Evolutionary conservation across 805 yeast species (phyloP).

Genomic region (Cyberlindnera veronae): DNA sequence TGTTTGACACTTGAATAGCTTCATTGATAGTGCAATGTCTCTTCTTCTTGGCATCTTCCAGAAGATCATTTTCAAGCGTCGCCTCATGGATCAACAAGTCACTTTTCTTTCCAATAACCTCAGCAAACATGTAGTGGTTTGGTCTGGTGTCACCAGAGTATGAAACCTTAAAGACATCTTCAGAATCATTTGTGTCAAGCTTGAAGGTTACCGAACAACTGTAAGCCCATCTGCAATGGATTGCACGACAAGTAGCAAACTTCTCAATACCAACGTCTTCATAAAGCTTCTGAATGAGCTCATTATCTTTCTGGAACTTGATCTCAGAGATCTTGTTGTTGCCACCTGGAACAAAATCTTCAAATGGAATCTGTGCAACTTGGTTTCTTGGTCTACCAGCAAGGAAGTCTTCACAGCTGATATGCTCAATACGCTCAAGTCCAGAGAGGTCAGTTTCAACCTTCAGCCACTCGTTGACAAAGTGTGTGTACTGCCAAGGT

Average conservation of each 20-base stretch:
- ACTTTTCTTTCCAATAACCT: constrained; percentile 56
- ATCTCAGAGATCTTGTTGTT: background rate
- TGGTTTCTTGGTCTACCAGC: constrained; percentile 34
- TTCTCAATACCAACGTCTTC: constrained; percentile 11
- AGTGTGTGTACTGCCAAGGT: constrained; percentile 72
- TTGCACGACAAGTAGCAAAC: constrained; percentile 67
- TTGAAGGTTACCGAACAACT: constrained; percentile 53
- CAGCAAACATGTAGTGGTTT: constrained; percentile 50
- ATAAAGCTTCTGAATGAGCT: constrained; percentile 24
- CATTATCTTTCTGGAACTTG: constrained; percentile 21
- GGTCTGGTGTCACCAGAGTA: constrained; percentile 98
- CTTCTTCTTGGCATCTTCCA: constrained; percentile 75
- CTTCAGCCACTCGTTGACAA: constrained; percentile 64
- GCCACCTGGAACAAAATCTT: constrained; percentile 11
- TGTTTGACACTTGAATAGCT: constrained; percentile 65
- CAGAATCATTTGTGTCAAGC: constrained; percentile 19
- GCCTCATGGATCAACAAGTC: constrained; percentile 91
- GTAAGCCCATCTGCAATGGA: constrained; percentile 83
- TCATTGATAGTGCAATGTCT: constrained; percentile 87
- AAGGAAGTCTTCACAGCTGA: constrained; percentile 60
- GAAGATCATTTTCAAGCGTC: constrained; percentile 76
- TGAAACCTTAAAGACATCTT: constrained; percentile 59
- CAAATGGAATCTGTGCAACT: constrained; percentile 29
- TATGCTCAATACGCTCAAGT: constrained; percentile 42
- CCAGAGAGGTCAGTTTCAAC: constrained; percentile 40